Evolutionary conservation across 1,284 basidiomycete species (phyloP), one percentile per base, ranked within the genome.

Genomic region (Austroboletus novae-zelandiae): DNA sequence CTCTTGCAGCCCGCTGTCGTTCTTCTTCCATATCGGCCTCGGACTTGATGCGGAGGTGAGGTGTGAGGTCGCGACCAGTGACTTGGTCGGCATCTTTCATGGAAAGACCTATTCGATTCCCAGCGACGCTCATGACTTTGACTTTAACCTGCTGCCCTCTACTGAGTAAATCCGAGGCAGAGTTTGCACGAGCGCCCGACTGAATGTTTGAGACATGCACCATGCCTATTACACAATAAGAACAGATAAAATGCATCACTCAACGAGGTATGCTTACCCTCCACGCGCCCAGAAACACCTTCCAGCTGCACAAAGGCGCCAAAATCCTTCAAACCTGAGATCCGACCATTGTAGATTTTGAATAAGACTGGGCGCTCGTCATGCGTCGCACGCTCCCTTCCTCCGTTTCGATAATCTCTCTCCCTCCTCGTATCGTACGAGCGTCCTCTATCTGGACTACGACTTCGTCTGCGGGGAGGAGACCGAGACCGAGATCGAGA

Each of bases 61-160:
- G 96, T 0, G 91, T 91, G 42, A 98, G 78, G 68, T 99, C 97
- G 32, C 83, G 84, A 5, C 95, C 97, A 1, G 89, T 89, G 5
- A 68, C 70, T 69, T 99, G 97, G 68, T 99, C 95, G 31, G 95
- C 97, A 65, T 99, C 96, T 66, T 96, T 97, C 89, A 99, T 98
- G 20, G 95, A 98, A 15, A 99, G 78, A 11, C 89, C 82, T 45
- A 94, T 72, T 46, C 94, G 84, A 56, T 57, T 82, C 4, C 91
- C 93, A 0, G 91, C 90, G 18, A 95, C 78, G 43, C 91, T 93
- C 85, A 98, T 92, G 58, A 98, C 93, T 68, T 98, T 98, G 62
- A 97, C 90, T 67, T 95, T 96, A 59, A 98, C 93, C 17, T 74
- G 70, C 65, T 98, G 92, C 31, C 87, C 86, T 51, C 94, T 80